Base-by-base conservation (phyloP, 78 protist species). In the slime mould (Dictyostelium discoideum) region DNA sequence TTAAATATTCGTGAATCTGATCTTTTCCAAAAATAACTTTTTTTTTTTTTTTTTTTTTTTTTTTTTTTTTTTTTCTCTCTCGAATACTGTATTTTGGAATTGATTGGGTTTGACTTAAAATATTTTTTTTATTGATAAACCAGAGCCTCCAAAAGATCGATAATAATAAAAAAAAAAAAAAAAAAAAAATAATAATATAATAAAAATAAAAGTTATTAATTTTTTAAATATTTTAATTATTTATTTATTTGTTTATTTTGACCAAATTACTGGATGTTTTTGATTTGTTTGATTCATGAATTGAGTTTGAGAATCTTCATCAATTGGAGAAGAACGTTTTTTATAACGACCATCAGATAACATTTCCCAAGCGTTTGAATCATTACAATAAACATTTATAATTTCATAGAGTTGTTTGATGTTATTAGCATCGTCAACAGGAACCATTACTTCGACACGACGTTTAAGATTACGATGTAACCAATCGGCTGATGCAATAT, bases 341-440 rank as follows among this genome's bases (percentile, higher is more conserved):
- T 92, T 84, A 26, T 92, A 92, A 20, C 96, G 20, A 42, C 96
- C 96, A 73, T 92, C 96, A 1, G 96, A 82, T 50, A 85, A 63
- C 96, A 92, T 92, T 14, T 79, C 87, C 96, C 96, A 92, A 1
- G 92, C 96, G 16, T 82, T 92, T 22, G 96, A 65, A 63, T 85
- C 92, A 26, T 92, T 85, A 77, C 40, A 40, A 29, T 84, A 92
- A 22, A 92, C 92, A 4, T 92, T 65, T 9, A 92, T 84, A 69
- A 84, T 77, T 9, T 63, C 32, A 37, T 83, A 67, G 29, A 92
- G 86, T 44, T 85, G 84, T 74, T 84, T 89, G 29, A 89, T 89
- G 22, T 85, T 92, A 7, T 57, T 39, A 3, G 90, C 79, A 65
- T 83, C 96, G 3, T 92, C 85, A 13, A 92, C 96, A 9, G 96